These are phyloP conservation scores for Pleurotus pulmonarius DNA, from an alignment of 768 basidiomycete genomes.

Conservation along the genomic window DNA sequence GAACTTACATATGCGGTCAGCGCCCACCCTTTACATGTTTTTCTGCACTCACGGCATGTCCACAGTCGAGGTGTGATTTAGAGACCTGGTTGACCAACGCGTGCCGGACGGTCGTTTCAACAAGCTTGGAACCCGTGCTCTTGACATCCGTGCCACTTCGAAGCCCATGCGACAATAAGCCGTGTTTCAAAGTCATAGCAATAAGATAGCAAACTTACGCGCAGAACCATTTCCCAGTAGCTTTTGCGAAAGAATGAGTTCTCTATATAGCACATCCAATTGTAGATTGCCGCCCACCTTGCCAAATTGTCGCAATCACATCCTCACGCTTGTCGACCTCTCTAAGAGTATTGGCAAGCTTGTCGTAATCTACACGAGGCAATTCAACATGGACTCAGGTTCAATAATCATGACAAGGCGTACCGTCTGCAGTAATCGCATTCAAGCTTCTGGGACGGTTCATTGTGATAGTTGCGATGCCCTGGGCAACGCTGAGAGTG, in stretches of 20 bases:
- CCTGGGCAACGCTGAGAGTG: constrained; percentile 43
- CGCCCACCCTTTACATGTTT: background rate
- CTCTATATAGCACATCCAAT: background rate
- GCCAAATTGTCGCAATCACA: constrained; percentile 64
- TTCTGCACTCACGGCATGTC: constrained; percentile 49
- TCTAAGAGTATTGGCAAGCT: constrained; percentile 53
- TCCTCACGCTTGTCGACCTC: constrained; percentile 57
- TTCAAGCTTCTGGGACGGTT: constrained; percentile 59
- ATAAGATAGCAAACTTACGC: constrained; percentile 41
- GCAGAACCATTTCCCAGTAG: constrained; percentile 71
- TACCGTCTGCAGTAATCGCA: constrained; percentile 52
- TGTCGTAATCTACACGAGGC: constrained; percentile 50
- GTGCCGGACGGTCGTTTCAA: constrained; percentile 33
- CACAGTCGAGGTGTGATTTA: constrained; percentile 53
- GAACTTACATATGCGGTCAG: constrained; percentile 33
- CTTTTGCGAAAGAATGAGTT: constrained; percentile 24
- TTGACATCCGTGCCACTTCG: constrained; percentile 59
- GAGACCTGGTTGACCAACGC: constrained; percentile 43
- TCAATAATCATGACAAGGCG: constrained; percentile 5
- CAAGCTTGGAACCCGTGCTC: constrained; percentile 13
- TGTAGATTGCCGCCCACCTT: constrained; percentile 36
- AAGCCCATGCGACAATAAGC: background rate
- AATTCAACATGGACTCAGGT: background rate
- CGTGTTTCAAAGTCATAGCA: no score
- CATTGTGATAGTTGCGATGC: constrained; percentile 68